phyloP scores from a whole-genome alignment of 345 rosid genomes.

The Alliaria petiolata region DNA sequence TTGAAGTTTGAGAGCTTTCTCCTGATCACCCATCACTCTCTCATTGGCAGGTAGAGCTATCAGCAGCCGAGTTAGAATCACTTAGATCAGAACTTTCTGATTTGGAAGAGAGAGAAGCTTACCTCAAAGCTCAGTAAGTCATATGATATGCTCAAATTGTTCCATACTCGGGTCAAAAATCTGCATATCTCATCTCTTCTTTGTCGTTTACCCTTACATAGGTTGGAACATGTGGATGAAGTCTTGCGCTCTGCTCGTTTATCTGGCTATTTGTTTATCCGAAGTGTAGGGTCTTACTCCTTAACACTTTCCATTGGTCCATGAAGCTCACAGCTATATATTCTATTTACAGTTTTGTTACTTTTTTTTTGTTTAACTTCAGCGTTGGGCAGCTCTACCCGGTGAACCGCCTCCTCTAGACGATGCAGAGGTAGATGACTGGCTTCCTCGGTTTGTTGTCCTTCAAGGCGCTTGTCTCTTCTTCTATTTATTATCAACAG shows the following conservation, averaged over 20 bases:
- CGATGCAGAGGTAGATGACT: conserved; percentile 89
- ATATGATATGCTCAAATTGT: not conserved
- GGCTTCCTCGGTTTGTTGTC: conserved; percentile 96
- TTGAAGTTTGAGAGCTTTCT: not conserved
- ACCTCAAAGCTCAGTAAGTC: conserved; percentile 85
- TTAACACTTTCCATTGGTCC: too few relatives aligned
- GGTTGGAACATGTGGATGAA: conserved; percentile 93
- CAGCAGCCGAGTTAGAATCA: conserved; percentile 70
- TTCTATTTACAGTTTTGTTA: not conserved
- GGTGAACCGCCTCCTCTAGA: conserved; percentile 94
- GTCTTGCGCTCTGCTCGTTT: conserved; percentile 84
- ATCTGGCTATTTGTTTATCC: conserved; percentile 76
- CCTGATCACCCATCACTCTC: conserved; percentile 19
- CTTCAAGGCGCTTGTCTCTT: conserved; percentile 89
- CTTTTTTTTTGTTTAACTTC: not conserved
- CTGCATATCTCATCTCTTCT: not conserved
- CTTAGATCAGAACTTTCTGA: conserved; percentile 77
- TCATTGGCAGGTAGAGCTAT: conserved; percentile 66
- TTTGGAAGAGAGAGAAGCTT: conserved; percentile 86
- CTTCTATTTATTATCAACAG: conserved; percentile 76
- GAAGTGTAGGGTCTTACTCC: conserved; percentile 52
- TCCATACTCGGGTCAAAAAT: not conserved
- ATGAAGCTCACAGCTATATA: not conserved
- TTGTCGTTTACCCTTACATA: too few relatives aligned
- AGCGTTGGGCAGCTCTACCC: conserved; percentile 97